phyloP scores from a whole-genome alignment of 2,329 filamentous ascomycete genomes.

The Parascedosporium putredinis region DNA sequence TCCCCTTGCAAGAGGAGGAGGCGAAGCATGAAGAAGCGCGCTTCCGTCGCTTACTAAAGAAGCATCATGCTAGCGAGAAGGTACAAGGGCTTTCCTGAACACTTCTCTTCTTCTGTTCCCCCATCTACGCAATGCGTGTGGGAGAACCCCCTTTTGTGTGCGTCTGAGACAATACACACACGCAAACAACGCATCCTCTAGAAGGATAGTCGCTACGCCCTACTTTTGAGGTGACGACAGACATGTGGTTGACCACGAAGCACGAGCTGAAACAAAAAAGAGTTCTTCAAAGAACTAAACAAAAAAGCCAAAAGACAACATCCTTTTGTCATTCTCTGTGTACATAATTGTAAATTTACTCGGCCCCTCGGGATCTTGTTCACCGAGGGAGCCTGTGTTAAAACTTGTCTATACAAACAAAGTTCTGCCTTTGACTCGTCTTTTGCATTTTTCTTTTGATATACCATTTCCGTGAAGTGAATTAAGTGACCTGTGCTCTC shows the following conservation, averaged over 20 bases:
- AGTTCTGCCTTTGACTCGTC: too few relatives aligned
- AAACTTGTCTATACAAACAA: neutral
- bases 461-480: too few relatives aligned
- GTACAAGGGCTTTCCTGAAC: neutral
- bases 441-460: too few relatives aligned
- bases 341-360: neutral
- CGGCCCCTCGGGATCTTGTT: neutral
- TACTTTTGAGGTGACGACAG: too few relatives aligned
- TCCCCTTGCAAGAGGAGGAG: constrained; percentile 2
- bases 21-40: constrained; percentile 4
- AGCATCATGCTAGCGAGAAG: too few relatives aligned
- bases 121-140: neutral
- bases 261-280: neutral
- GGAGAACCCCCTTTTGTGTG: too few relatives aligned
- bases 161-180: neutral
- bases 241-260: neutral
- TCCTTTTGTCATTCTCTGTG: neutral
- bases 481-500: too few relatives aligned
- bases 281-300: too few relatives aligned
- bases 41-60: neutral
- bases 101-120: neutral
- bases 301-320: too few relatives aligned
- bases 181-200: neutral
- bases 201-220: neutral
- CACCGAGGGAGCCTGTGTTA: neutral